Conservation (phyloP, 2,329 filamentous ascomycete species). For the Incumbomyces delicatus region DNA sequence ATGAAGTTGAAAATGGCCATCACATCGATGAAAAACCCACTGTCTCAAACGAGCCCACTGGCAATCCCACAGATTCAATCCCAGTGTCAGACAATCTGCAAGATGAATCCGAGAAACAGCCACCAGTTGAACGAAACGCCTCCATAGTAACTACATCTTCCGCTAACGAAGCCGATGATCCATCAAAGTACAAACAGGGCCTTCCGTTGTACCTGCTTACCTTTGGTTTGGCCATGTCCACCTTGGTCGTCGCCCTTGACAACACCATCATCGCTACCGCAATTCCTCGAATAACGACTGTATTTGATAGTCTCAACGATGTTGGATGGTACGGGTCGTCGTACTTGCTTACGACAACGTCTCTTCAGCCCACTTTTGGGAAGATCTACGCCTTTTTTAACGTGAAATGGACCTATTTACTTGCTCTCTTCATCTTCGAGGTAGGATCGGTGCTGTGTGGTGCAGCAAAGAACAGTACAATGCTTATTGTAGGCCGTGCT, state of each 20-base stretch:
- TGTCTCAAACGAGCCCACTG: background rate
- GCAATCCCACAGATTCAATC: background rate
- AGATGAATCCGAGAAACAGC: constrained; percentile 4
- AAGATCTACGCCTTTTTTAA: constrained; percentile 24
- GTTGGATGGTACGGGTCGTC: constrained; percentile 23
- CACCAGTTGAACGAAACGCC: constrained; percentile 4
- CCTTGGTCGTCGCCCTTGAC: constrained; percentile 24
- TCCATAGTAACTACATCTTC: constrained; percentile 11
- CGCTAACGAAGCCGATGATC: constrained; percentile 16
- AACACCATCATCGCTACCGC: constrained; percentile 24
- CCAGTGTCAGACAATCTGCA: background rate
- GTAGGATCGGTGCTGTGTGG: constrained; percentile 23
- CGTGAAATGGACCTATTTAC: constrained; percentile 21
- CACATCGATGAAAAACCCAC: background rate
- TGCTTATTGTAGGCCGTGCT: constrained; percentile 24
- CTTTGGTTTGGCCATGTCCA: constrained; percentile 21
- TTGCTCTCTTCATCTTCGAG: constrained; percentile 20
- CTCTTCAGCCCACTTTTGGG: constrained; percentile 22
- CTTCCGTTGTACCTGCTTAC: constrained; percentile 17
- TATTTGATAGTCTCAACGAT: constrained; percentile 23
- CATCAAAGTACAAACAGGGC: constrained; percentile 19
- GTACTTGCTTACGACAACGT: constrained; percentile 21
- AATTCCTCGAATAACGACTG: constrained; percentile 22
- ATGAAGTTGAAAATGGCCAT: too few species aligned
- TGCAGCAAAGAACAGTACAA: constrained; percentile 18